A percentile compares a stretch with the other conserved stretches of the same genome.
phyloP scores from a whole-genome alignment of 2,329 filamentous ascomycete species.

The Phyllosticta citriasiana region DNA sequence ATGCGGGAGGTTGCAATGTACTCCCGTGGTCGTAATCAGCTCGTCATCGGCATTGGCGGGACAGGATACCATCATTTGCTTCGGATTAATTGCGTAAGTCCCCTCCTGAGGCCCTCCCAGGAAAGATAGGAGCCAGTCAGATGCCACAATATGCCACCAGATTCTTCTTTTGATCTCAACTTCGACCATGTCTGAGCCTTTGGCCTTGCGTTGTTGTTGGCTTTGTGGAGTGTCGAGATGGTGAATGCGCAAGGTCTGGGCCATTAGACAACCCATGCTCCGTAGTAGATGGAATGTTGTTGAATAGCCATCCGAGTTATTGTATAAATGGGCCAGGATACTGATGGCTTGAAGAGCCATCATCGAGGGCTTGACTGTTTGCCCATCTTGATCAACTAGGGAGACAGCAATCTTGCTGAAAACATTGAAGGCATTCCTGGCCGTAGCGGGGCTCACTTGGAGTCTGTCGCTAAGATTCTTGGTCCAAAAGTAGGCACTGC shows the following conservation, averaged over 20 bases:
- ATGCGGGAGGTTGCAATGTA: constrained; percentile 6
- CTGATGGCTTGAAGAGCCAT: constrained; percentile 29
- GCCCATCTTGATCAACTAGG: neutral
- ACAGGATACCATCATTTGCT: constrained; percentile 29
- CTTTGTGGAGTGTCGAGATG: constrained; percentile 12
- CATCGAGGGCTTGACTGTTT: constrained; percentile 16
- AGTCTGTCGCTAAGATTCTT: neutral
- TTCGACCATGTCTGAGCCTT: constrained; percentile 16
- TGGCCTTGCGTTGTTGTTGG: neutral
- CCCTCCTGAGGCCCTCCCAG: constrained; percentile 20
- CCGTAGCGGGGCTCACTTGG: neutral
- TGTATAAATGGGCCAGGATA: constrained; percentile 23
- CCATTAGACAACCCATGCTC: constrained; percentile 21
- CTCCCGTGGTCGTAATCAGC: constrained; percentile 19
- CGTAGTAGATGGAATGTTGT: constrained; percentile 23
- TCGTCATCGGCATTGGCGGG: constrained; percentile 29
- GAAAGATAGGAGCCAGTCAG: constrained; percentile 23
- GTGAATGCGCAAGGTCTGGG: constrained; percentile 15
- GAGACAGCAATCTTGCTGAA: neutral
- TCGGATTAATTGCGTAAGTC: constrained; percentile 26
- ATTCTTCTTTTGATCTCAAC: constrained; percentile 29
- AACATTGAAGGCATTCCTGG: neutral
- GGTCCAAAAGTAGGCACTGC: constrained; percentile 24
- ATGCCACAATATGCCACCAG: constrained; percentile 32
- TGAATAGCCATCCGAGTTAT: constrained; percentile 28